A percentile compares a stretch with the other conserved stretches of the same genome.
Evolutionary conservation across 495 filamentous ascomycete species (phyloP).

Genomic region (Neohortaea acidophila): DNA sequence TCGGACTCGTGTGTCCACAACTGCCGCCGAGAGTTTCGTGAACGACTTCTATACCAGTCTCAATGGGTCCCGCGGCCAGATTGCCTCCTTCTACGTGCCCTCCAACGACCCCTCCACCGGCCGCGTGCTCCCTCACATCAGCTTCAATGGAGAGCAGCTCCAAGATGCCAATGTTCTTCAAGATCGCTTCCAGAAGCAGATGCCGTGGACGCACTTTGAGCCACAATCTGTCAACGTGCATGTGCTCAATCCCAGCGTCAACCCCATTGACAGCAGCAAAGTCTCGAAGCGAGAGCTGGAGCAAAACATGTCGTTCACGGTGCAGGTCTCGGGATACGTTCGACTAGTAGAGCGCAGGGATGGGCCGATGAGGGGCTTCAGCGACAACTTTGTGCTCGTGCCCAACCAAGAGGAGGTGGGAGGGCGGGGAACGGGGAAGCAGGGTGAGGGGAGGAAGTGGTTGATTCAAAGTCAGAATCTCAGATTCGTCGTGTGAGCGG

Average conservation of each 20-base stretch:
- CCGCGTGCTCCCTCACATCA: slow-evolving; percentile 35
- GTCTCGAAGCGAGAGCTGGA: slow-evolving; percentile 23
- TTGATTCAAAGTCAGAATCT: slow-evolving; percentile 64
- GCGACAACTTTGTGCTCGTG: slow-evolving; percentile 60
- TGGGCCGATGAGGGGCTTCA: slow-evolving; percentile 47
- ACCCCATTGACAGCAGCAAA: slow-evolving; percentile 25
- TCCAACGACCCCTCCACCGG: slow-evolving; percentile 28
- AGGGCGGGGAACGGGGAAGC: slow-evolving; percentile 28
- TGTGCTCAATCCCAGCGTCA: slow-evolving; percentile 49
- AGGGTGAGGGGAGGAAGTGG: slow-evolving; percentile 33
- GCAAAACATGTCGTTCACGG: slow-evolving; percentile 51
- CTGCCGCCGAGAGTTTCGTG: slow-evolving; percentile 22
- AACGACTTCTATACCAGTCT: slow-evolving; percentile 33
- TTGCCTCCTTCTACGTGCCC: slow-evolving; percentile 43
- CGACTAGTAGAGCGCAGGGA: slow-evolving; percentile 42
- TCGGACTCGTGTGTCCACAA: slow-evolving; percentile 9
- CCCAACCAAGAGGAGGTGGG: slow-evolving; percentile 49
- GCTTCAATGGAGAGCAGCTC: slow-evolving; percentile 51
- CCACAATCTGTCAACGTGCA: slow-evolving; percentile 57
- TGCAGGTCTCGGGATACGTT: slow-evolving; percentile 53
- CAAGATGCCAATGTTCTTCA: slow-evolving; percentile 41
- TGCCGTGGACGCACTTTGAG: slow-evolving; percentile 45
- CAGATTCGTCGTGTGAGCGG: slow-evolving; percentile 21
- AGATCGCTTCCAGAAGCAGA: slow-evolving; percentile 43
- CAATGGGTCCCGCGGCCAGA: slow-evolving; percentile 34